A percentile compares a stretch with the other conserved stretches of the same genome.
phyloP scores from a whole-genome alignment of 805 yeast genomes.

The Barnettozyma wickerhamii region DNA sequence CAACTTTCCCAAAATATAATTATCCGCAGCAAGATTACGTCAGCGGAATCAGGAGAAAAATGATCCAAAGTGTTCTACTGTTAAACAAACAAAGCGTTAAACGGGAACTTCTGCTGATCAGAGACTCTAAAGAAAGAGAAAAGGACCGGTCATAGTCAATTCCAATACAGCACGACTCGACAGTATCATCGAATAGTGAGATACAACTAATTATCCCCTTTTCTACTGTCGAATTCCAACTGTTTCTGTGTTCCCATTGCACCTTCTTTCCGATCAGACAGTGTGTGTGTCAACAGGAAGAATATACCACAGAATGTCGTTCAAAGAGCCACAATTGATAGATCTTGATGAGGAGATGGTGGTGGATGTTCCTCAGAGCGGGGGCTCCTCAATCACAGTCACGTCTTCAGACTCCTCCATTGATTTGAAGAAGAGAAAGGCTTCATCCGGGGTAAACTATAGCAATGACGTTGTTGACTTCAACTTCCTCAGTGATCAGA shows the following conservation, averaged over 20 bases:
- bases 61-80: neutral
- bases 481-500: slow-evolving; percentile 13
- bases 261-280: too few species aligned
- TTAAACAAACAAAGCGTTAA: neutral
- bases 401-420: slow-evolving; percentile 2
- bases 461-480: slow-evolving; percentile 15
- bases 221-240: neutral
- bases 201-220: neutral
- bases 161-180: too few species aligned
- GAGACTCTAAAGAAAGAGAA: too few species aligned
- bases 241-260: too few species aligned
- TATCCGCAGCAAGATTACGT: neutral
- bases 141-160: too few species aligned
- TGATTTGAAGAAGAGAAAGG: slow-evolving; percentile 10
- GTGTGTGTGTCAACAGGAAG: too few species aligned
- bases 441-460: slow-evolving; percentile 2
- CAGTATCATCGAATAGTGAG: neutral
- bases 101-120: too few species aligned
- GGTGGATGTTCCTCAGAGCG: neutral
- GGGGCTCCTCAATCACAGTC: neutral
- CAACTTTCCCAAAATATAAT: too few species aligned
- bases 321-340: neutral
- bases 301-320: too few species aligned
- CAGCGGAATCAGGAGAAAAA: neutral
- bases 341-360: slow-evolving; percentile 1